Conservation (phyloP, 108 stramenopile species). For the Craspedostauros australis region DNA sequence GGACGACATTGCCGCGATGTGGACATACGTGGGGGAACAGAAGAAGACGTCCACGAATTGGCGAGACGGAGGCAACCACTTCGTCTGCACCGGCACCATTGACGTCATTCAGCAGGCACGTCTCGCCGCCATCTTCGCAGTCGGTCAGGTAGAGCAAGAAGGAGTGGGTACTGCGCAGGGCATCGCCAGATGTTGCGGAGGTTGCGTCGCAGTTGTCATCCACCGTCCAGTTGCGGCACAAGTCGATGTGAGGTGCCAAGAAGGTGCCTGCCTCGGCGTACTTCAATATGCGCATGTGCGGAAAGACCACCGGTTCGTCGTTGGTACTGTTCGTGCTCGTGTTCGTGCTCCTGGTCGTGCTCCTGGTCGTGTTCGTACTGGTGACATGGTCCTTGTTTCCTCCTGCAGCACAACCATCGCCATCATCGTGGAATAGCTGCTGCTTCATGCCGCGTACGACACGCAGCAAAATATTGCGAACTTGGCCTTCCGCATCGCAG, state of each 20-base stretch:
- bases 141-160: slow-evolving; percentile 68
- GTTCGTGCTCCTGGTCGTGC: too few species aligned
- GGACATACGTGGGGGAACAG: slow-evolving; percentile 73
- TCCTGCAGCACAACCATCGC: too few species aligned
- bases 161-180: slow-evolving; percentile 62
- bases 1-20: slow-evolving; percentile 57
- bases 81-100: slow-evolving; percentile 15
- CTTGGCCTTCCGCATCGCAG: slow-evolving; percentile 53
- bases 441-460: too few species aligned
- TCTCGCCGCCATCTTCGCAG: slow-evolving; percentile 63
- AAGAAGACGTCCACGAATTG: slow-evolving; percentile 52
- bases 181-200: neutral
- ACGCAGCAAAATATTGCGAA: slow-evolving; percentile 23
- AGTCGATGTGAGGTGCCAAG: slow-evolving; percentile 68
- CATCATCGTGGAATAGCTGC: too few species aligned
- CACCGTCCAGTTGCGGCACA: slow-evolving; percentile 54
- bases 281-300: slow-evolving; percentile 67
- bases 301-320: slow-evolving; percentile 34
- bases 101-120: slow-evolving; percentile 44
- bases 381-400: too few species aligned
- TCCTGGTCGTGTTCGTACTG: too few species aligned
- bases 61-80: slow-evolving; percentile 43
- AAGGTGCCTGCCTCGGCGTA: slow-evolving; percentile 40
- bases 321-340: too few species aligned
- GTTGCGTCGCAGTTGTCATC: slow-evolving; percentile 21